These are phyloP conservation scores for Ampelomyces quisqualis DNA, from an alignment of 2,329 filamentous ascomycete species.

Conservation along the genomic window DNA sequence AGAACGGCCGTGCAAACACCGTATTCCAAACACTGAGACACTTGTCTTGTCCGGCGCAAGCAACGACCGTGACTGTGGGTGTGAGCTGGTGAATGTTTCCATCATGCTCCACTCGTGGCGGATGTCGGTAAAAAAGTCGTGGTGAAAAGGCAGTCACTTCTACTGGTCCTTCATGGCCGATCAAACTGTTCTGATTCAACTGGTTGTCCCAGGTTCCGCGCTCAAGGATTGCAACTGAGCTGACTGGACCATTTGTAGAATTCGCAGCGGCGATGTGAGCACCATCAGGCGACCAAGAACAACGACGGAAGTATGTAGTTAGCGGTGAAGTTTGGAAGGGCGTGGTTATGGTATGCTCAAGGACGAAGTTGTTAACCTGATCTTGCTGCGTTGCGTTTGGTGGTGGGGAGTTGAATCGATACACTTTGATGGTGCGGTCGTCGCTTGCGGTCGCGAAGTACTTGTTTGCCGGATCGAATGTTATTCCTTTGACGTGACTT, in stretches of 20 bases:
- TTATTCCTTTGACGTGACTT: conserved; percentile 98
- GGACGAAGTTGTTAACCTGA: conserved; percentile 92
- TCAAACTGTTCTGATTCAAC: conserved; percentile 74
- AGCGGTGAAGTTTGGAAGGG: conserved; percentile 91
- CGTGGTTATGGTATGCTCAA: conserved; percentile 84
- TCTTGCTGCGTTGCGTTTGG: conserved; percentile 93
- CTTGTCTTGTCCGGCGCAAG: conserved; percentile 95
- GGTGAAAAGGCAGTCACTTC: conserved; percentile 98
- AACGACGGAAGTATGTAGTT: conserved; percentile 94
- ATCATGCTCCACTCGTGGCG: conserved; percentile 55
- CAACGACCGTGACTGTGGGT: conserved; percentile 82
- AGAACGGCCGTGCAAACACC: conserved; percentile 84
- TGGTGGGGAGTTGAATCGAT: conserved; percentile 82
- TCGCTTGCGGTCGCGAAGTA: conserved; percentile 98
- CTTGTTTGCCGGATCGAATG: conserved; percentile 97
- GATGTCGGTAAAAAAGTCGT: conserved; percentile 76
- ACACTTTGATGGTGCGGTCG: conserved; percentile 94
- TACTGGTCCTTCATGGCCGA: conserved; percentile 93
- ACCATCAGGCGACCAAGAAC: conserved; percentile 96
- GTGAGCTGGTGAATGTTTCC: conserved; percentile 48
- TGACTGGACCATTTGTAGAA: conserved; percentile 94
- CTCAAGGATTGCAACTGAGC: conserved; percentile 93
- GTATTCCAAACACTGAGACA: conserved; percentile 98
- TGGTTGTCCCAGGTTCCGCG: conserved; percentile 83
- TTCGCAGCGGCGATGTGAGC: conserved; percentile 97